Percentiles rank a stretch among this genome's conserved stretches.
Conservation (phyloP, 108 stramenopile genomes). For the Mayamaea pseudoterrestris region DNA sequence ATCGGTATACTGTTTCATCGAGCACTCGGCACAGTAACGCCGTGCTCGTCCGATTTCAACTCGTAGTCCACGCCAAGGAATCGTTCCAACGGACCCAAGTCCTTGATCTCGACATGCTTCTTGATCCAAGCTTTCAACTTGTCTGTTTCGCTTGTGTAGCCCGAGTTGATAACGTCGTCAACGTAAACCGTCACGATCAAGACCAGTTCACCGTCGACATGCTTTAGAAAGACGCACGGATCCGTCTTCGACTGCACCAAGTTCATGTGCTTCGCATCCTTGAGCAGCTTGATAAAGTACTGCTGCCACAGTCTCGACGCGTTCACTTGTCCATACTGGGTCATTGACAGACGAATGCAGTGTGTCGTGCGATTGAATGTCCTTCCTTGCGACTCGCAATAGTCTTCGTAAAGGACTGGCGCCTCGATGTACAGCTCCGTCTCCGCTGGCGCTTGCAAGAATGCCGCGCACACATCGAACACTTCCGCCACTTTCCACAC, state of each 20-base stretch:
- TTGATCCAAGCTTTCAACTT: constrained; percentile 8
- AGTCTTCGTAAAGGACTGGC: constrained; percentile 6
- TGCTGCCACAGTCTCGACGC: background rate
- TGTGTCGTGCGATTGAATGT: constrained; percentile 3
- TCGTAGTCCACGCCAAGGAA: constrained; percentile 14
- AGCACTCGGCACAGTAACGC: no score
- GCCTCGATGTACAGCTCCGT: constrained; percentile 3
- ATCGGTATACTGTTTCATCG: background rate
- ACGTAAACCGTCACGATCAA: constrained; percentile 7
- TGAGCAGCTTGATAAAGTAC: background rate
- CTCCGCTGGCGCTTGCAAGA: constrained; percentile 8
- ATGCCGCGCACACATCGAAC: constrained; percentile 13
- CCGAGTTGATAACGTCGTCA: constrained; percentile 11
- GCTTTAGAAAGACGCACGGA: background rate
- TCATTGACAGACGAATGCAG: constrained; percentile 3
- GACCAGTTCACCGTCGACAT: background rate
- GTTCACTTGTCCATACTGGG: constrained; percentile 9
- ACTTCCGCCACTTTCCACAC: no score
- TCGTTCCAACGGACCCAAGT: constrained; percentile 9
- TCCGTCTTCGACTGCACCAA: background rate
- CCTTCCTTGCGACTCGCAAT: constrained; percentile 1
- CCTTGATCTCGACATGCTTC: constrained; percentile 7
- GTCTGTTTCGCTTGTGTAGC: background rate
- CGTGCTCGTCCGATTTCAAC: background rate
- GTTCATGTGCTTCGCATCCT: constrained; percentile 1